Evolutionary conservation across 164 flowering plant genomes (phyloP), one percentile per base, ranked within the genome.

Genomic region (Paratinospora sagittata): DNA sequence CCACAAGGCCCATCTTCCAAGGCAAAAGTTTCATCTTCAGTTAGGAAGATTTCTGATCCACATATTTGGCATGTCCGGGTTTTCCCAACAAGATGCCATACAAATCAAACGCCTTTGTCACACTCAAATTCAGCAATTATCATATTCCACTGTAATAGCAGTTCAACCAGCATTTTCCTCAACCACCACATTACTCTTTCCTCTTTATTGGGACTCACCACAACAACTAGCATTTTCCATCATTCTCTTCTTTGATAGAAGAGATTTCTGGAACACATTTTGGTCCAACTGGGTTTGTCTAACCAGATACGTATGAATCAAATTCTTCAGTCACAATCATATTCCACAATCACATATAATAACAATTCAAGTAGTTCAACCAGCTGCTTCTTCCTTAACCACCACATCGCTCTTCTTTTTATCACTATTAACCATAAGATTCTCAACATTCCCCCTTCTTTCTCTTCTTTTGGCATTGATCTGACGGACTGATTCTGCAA

Each of bases 401-500:
- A 57, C 69, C 65, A 33, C 66, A 68, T 67, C 70, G 49, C 47
- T 43, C 58, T 10, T 8, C 16, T 52, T 52, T 1, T 52, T 52
- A 19, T 52, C 58, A 52, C 17, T 21, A 16, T 52, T 52, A 52
- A 52, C 58, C 3, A 16, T 52, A 52, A 16, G 58, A 52, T 13
- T 17, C n/a, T 52, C 70, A 8, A 41, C 55, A 70, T 41, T 61
- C 13, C 69, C 78, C 70, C 62, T 77, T 34, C 41, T 70, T 68
- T 79, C 84, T 76, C 83, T 83, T 79, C 98, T 85, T 76, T 84
- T 90, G 21, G 79, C 70, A 73, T 89, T 91, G 62, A 93, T 91
- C 65, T 85, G 86, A 13, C 76, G 82, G 3, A 91, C 93, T 76
- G 81, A 90, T 78, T 90, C 96, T 24, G 93, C 84, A 47, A 88